phyloP scores from a whole-genome alignment of 208 protist genomes.

The Borovskyia barvae region DNA sequence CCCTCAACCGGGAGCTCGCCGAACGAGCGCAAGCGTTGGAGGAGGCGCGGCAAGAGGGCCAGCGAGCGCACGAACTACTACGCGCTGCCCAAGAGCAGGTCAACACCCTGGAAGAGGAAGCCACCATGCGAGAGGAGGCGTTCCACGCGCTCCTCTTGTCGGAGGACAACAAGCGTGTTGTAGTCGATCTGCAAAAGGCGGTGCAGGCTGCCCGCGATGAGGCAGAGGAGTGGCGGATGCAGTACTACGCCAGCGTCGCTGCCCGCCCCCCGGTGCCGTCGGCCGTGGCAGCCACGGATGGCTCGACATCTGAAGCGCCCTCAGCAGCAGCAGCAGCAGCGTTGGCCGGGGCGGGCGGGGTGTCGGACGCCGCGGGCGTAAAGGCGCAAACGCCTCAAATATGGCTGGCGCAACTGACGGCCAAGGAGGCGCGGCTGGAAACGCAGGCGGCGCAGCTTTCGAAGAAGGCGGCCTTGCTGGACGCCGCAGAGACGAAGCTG shows the following conservation, averaged over 20 bases:
- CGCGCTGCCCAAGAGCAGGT: conserved; percentile 26
- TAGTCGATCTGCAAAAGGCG: conserved; percentile 47
- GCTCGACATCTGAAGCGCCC: not conserved
- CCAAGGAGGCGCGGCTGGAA: conserved; percentile 11
- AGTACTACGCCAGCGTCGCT: conserved; percentile 26
- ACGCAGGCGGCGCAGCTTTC: conserved; percentile 28
- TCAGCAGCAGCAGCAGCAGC: not conserved
- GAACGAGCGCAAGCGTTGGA: conserved; percentile 32
- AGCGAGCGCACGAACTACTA: conserved; percentile 28
- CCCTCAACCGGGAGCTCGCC: conserved; percentile 55
- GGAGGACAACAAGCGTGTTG: conserved; percentile 53
- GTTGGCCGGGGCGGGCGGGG: no score
- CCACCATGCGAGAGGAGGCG: conserved; percentile 57
- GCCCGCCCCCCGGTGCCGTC: not conserved
- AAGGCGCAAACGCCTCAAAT: conserved; percentile 1
- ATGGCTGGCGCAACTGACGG: conserved; percentile 19
- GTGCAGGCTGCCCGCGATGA: conserved; percentile 48
- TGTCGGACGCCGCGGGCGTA: no score
- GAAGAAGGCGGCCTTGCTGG: conserved; percentile 35
- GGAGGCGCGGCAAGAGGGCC: conserved; percentile 15
- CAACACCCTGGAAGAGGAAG: conserved; percentile 52
- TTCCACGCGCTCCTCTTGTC: conserved; percentile 64
- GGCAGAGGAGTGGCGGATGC: conserved; percentile 45
- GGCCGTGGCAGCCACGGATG: not conserved
- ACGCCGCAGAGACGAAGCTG: conserved; percentile 45